Evolutionary conservation across 164 flowering plant species (phyloP).

Genomic region (Magnolia officinalis): DNA sequence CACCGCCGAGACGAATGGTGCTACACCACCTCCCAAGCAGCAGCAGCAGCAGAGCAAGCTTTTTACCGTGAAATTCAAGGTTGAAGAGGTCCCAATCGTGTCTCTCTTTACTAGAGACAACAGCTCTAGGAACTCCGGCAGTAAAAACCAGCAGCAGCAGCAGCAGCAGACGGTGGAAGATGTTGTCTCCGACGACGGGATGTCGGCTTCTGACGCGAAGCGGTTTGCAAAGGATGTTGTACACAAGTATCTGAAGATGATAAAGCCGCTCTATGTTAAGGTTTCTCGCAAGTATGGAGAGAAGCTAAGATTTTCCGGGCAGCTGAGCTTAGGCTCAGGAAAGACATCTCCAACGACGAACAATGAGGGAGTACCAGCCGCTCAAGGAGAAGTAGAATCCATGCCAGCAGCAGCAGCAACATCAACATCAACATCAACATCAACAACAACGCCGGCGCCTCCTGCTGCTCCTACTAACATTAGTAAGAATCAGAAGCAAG

Average conservation of each 20-base stretch:
- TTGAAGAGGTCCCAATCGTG: slow-evolving; percentile 64
- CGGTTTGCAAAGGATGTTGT: slow-evolving; percentile 46
- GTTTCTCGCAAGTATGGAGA: slow-evolving; percentile 60
- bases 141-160: slow-evolving; percentile 15
- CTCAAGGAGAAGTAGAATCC: neutral
- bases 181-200: neutral
- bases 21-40: neutral
- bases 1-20: slow-evolving; percentile 22
- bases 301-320: slow-evolving; percentile 47
- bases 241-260: slow-evolving; percentile 71
- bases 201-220: slow-evolving; percentile 32
- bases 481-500: slow-evolving; percentile 29
- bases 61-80: slow-evolving; percentile 69
- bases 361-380: slow-evolving; percentile 10
- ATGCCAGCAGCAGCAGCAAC: slow-evolving; percentile 47
- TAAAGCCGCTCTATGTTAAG: slow-evolving; percentile 72
- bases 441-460: slow-evolving; percentile 29
- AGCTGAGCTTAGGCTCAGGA: slow-evolving; percentile 25
- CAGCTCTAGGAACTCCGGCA: slow-evolving; percentile 32
- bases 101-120: slow-evolving; percentile 60
- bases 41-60: slow-evolving; percentile 28
- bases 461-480: slow-evolving; percentile 24
- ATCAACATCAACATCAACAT: slow-evolving; percentile 49
- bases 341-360: neutral
- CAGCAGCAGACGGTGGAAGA: slow-evolving; percentile 27